Evolutionary conservation across 345 rosid species (phyloP).

Genomic region (Diplotaxis tenuifolia): DNA sequence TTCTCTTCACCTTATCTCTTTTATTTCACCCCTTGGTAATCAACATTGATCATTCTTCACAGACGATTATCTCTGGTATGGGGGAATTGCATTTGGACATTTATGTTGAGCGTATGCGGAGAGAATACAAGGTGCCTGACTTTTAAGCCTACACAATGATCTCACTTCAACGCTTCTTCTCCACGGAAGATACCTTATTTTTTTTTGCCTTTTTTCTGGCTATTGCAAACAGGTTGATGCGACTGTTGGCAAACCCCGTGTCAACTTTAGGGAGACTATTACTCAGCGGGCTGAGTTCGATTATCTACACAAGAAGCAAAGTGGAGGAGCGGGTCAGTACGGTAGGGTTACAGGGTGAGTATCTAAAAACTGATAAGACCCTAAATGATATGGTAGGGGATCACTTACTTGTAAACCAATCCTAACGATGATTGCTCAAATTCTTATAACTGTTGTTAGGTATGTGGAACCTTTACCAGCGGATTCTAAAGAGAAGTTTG

Average conservation of each 20-base stretch:
- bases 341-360: slow-evolving; percentile 89
- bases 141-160: slow-evolving; percentile 6
- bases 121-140: slow-evolving; percentile 80
- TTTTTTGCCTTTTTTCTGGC: neutral
- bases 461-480: slow-evolving; percentile 80
- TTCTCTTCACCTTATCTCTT: neutral
- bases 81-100: slow-evolving; percentile 97
- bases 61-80: slow-evolving; percentile 99
- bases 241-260: slow-evolving; percentile 96
- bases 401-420: neutral
- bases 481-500: slow-evolving; percentile 67
- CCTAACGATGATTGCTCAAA: slow-evolving; percentile 8
- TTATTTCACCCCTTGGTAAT: neutral
- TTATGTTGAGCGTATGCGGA: slow-evolving; percentile 89
- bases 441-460: slow-evolving; percentile 38
- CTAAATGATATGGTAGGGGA: neutral
- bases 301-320: slow-evolving; percentile 96
- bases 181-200: neutral
- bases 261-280: slow-evolving; percentile 92
- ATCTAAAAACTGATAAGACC: neutral
- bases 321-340: slow-evolving; percentile 98
- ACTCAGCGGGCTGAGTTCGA: slow-evolving; percentile 89
- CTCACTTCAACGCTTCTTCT: neutral
- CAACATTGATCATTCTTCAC: slow-evolving; percentile 10
- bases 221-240: slow-evolving; percentile 74